Conservation (phyloP, 2,329 filamentous ascomycete genomes). For the Byssoonygena ceratinophila region DNA sequence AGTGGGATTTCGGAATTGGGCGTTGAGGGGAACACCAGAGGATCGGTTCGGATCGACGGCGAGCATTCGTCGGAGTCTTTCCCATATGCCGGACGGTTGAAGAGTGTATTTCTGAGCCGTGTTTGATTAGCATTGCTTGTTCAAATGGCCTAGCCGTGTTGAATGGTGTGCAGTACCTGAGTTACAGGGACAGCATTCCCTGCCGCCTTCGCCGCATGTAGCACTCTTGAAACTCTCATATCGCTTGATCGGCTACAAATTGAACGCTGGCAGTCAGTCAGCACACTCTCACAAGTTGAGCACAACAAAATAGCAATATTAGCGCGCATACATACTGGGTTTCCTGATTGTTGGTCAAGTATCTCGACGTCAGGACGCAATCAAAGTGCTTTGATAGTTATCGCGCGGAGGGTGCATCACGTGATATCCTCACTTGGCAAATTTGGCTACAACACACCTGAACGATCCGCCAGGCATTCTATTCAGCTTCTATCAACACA, state of each 20-base stretch:
- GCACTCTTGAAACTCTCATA: constrained; percentile 21
- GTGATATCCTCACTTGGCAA: neutral
- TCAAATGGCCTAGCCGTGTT: neutral
- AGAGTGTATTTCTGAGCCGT: constrained; percentile 79
- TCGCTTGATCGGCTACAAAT: constrained; percentile 4
- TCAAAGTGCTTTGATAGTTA: neutral
- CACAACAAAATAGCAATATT: neutral
- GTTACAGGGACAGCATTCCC: constrained; percentile 29
- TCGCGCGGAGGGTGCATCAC: neutral
- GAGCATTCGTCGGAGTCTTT: constrained; percentile 63
- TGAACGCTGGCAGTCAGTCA: neutral
- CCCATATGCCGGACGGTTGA: constrained; percentile 82
- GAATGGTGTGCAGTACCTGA: constrained; percentile 24
- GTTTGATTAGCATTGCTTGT: neutral
- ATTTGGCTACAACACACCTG: too few species aligned
- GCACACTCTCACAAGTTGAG: neutral
- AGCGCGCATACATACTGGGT: neutral
- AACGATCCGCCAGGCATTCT: too few species aligned
- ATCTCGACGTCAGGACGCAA: neutral
- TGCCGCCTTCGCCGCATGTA: constrained; percentile 33
- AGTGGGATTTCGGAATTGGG: constrained; percentile 78
- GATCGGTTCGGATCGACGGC: constrained; percentile 81
- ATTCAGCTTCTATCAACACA: too few species aligned
- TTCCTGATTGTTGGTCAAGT: neutral
- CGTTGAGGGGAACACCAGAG: constrained; percentile 83